Evolutionary conservation across 495 filamentous ascomycete genomes (phyloP).

Genomic region (Penicillium lividum): DNA sequence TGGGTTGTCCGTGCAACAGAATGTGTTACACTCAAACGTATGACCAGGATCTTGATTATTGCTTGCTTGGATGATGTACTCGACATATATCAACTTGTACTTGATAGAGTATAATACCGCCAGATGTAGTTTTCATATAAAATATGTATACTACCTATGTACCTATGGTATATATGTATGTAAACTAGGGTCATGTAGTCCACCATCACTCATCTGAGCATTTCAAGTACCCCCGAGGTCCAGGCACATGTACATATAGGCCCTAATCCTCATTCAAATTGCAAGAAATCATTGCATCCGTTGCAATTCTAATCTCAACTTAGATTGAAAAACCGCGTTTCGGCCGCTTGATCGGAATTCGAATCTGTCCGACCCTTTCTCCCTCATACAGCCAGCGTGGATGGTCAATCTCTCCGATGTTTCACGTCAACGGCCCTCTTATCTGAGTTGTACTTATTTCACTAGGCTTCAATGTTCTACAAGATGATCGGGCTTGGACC

Average conservation of each 20-base stretch:
- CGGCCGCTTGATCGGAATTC: background rate
- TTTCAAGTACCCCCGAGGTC: too few species aligned
- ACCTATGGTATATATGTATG: too few species aligned
- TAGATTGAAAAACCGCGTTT: background rate
- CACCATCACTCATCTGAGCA: too few species aligned
- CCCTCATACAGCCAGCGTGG: background rate
- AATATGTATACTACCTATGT: too few species aligned
- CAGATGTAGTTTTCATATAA: too few species aligned
- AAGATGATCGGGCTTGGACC: background rate
- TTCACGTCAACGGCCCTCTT: constrained; percentile 24
- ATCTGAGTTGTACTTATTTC: background rate
- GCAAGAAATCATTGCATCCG: background rate
- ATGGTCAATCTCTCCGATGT: constrained; percentile 13
- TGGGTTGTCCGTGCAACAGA: constrained; percentile 23
- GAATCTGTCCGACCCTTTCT: background rate
- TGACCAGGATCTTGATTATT: background rate
- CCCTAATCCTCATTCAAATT: background rate
- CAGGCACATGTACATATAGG: background rate
- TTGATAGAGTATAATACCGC: too few species aligned
- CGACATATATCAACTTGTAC: too few species aligned
- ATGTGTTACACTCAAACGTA: background rate
- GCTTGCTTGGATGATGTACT: background rate
- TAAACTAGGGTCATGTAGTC: too few species aligned
- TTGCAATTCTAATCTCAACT: background rate
- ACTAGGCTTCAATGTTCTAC: background rate